phyloP scores from a whole-genome alignment of 257 asterid species.

The Misopates orontium region DNA sequence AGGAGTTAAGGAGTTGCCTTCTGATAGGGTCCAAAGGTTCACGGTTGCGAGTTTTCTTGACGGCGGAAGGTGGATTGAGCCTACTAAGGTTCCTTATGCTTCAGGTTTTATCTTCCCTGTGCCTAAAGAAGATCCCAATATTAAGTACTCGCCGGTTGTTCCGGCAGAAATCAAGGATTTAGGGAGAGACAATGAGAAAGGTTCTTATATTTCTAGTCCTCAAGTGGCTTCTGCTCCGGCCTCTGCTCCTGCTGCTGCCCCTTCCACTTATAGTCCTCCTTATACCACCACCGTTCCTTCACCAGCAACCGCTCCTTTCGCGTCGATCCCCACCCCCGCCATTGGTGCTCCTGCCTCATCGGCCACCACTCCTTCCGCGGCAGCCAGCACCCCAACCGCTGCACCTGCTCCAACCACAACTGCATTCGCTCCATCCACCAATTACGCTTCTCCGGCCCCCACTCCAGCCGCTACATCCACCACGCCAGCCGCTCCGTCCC shows the following conservation, averaged over 20 bases:
- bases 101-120: slow-evolving; percentile 52
- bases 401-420: not conserved
- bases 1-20: slow-evolving; percentile 70
- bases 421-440: not conserved
- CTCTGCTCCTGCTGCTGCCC: not conserved
- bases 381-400: not conserved
- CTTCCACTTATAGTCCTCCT: not conserved
- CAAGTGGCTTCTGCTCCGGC: not conserved
- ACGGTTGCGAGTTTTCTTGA: slow-evolving; percentile 52
- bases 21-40: slow-evolving; percentile 52
- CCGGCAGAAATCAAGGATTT: slow-evolving; percentile 68
- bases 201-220: slow-evolving; percentile 2
- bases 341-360: no score
- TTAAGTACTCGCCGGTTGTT: slow-evolving; percentile 58
- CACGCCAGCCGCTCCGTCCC: no score
- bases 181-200: slow-evolving; percentile 32
- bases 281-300: not conserved
- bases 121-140: slow-evolving; percentile 47
- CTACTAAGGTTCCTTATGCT: slow-evolving; percentile 45
- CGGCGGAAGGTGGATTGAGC: slow-evolving; percentile 54
- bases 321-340: no score
- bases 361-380: not conserved
- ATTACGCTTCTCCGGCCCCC: not conserved
- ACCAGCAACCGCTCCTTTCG: not conserved
- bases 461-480: not conserved